phyloP scores from a whole-genome alignment of 129 eudicot species.

The Erigeron canadensis region DNA sequence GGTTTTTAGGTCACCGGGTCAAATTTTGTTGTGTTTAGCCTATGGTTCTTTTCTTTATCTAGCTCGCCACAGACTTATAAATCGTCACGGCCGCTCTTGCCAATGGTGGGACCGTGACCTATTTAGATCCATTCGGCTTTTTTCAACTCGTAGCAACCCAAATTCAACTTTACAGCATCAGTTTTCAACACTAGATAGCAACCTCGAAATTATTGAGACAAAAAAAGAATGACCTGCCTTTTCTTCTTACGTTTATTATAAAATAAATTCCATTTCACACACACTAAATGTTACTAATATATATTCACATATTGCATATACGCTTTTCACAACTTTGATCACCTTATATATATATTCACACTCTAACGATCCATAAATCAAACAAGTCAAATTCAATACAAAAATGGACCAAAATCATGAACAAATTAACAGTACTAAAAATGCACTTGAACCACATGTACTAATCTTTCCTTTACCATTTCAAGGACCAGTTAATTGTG shows the following conservation, averaged over 20 bases:
- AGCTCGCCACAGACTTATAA: too few species aligned
- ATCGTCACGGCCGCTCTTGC: too few species aligned
- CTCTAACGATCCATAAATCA: background rate
- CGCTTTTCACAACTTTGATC: constrained; percentile 9
- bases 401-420: constrained; percentile 24
- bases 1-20: too few species aligned
- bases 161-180: background rate
- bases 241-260: too few species aligned
- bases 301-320: too few species aligned
- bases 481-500: constrained; percentile 59
- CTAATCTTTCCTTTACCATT: constrained; percentile 64
- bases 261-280: too few species aligned
- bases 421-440: background rate
- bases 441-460: constrained; percentile 35
- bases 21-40: too few species aligned
- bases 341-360: too few species aligned
- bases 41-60: too few species aligned
- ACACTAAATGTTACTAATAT: too few species aligned
- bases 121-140: background rate
- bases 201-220: background rate
- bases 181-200: constrained; percentile 7
- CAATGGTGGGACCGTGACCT: background rate
- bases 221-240: too few species aligned
- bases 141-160: background rate
- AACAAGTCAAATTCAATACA: background rate